phyloP scores from a whole-genome alignment of 371 early-diverging fungal genomes.

The Actinomortierella ambigua region DNA sequence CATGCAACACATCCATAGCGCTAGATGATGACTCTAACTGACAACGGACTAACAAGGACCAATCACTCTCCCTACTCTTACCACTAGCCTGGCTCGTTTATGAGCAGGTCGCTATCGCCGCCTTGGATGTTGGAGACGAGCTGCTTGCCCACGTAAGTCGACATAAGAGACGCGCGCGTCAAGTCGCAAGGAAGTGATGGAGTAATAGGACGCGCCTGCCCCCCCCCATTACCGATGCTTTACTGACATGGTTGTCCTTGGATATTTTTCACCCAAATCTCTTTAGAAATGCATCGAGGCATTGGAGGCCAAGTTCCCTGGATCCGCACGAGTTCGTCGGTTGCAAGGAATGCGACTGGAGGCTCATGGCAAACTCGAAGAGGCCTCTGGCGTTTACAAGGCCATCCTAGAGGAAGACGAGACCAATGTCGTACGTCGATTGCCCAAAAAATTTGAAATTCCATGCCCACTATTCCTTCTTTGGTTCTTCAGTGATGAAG shows the following conservation, averaged over 20 bases:
- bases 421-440: slow-evolving; percentile 62
- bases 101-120: slow-evolving; percentile 83
- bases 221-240: neutral
- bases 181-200: neutral
- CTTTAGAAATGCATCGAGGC: slow-evolving; percentile 60
- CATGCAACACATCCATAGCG: neutral
- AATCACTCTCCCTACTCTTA: neutral
- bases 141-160: slow-evolving; percentile 64
- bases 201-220: too few relatives aligned
- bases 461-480: neutral
- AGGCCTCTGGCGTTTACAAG: slow-evolving; percentile 70
- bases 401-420: slow-evolving; percentile 67
- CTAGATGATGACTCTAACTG: neutral
- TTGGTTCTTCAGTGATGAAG: neutral
- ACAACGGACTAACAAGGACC: neutral
- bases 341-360: slow-evolving; percentile 73
- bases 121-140: slow-evolving; percentile 76
- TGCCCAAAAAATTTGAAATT: neutral
- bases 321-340: slow-evolving; percentile 69
- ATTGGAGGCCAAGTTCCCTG: slow-evolving; percentile 66
- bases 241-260: too few relatives aligned
- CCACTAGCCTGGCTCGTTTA: slow-evolving; percentile 73
- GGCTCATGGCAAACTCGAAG: slow-evolving; percentile 70
- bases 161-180: neutral
- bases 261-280: neutral